Evolutionary conservation across 2,329 filamentous ascomycete species (phyloP).

Genomic region (Pestalotiopsis sp.): DNA sequence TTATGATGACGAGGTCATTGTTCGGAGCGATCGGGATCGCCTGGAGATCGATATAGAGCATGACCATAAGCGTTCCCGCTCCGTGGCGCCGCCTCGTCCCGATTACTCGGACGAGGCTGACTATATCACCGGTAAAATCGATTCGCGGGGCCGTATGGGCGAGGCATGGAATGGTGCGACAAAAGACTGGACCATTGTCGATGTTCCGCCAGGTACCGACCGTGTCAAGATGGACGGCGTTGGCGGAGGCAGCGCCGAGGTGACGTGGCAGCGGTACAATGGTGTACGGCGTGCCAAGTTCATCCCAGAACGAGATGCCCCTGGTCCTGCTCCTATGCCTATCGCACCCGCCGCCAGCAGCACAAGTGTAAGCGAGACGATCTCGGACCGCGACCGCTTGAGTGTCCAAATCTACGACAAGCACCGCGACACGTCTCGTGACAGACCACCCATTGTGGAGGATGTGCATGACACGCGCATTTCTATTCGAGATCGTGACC

Average conservation of each 20-base stretch:
- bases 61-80: conserved; percentile 52
- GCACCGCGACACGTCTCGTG: conserved; percentile 32
- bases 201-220: conserved; percentile 82
- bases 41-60: conserved; percentile 42
- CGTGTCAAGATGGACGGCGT: conserved; percentile 80
- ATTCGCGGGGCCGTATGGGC: conserved; percentile 66
- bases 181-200: conserved; percentile 79
- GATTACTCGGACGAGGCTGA: conserved; percentile 68
- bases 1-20: conserved; percentile 65
- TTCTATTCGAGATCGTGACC: conserved; percentile 39
- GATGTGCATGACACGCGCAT: conserved; percentile 56
- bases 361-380: conserved; percentile 25
- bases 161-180: conserved; percentile 77
- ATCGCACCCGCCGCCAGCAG: conserved; percentile 20
- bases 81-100: conserved; percentile 48
- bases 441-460: conserved; percentile 51
- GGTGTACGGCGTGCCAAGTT: conserved; percentile 77
- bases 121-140: conserved; percentile 59
- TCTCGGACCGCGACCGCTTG: conserved; percentile 36
- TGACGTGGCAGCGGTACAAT: conserved; percentile 79
- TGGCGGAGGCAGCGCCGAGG: conserved; percentile 74
- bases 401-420: conserved; percentile 49
- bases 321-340: neutral
- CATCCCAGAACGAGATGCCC: conserved; percentile 64
- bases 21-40: conserved; percentile 58